phyloP scores from a whole-genome alignment of 495 filamentous ascomycete species.

The Aspergillus nanangensis region DNA sequence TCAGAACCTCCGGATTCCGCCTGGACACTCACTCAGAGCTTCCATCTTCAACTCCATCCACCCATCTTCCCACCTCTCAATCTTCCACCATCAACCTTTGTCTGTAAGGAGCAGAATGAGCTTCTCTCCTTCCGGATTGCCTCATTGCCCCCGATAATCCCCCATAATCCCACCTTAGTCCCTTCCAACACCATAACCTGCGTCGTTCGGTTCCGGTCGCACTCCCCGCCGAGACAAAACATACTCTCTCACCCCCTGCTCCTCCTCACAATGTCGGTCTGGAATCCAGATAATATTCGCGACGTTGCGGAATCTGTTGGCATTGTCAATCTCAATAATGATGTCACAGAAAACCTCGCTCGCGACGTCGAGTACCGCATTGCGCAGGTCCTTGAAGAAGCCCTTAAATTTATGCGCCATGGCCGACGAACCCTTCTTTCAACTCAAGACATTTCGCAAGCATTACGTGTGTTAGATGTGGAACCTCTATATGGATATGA shows the following conservation, averaged over 20 bases:
- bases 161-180: too few species aligned
- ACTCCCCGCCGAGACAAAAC: too few species aligned
- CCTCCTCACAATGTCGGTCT: constrained; percentile 53
- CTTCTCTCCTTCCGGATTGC: too few species aligned
- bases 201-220: too few species aligned
- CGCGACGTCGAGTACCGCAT: constrained; percentile 95
- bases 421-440: constrained; percentile 75
- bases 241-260: neutral
- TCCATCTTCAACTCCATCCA: too few species aligned
- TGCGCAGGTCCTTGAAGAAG: constrained; percentile 86
- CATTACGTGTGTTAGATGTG: constrained; percentile 79
- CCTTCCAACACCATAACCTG: too few species aligned
- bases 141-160: too few species aligned
- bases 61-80: too few species aligned
- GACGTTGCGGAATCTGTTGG: constrained; percentile 96
- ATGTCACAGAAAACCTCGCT: constrained; percentile 76
- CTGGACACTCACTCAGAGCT: too few species aligned
- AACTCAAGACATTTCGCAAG: constrained; percentile 81
- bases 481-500: constrained; percentile 97
- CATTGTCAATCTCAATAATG: constrained; percentile 70
- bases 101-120: too few species aligned
- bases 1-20: too few species aligned
- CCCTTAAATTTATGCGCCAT: constrained; percentile 91
- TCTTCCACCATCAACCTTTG: too few species aligned
- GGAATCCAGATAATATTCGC: constrained; percentile 92